Evolutionary conservation across 805 yeast species (phyloP).

Genomic region (Ogataea degrootiae): DNA sequence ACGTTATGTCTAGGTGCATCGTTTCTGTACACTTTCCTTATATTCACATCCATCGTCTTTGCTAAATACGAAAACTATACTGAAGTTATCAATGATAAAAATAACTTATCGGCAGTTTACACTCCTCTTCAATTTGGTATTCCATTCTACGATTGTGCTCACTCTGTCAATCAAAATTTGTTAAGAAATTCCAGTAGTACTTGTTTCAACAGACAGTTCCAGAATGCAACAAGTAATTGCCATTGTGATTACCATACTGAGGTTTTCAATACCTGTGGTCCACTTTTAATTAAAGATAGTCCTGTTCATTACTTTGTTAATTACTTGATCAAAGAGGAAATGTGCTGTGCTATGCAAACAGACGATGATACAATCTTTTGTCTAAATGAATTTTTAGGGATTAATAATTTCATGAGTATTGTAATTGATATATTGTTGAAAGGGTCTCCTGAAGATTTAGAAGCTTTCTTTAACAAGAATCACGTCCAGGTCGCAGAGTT

Average conservation of each 20-base stretch:
- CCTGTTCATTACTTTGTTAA: slow-evolving; percentile 9
- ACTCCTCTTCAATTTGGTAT: slow-evolving; percentile 10
- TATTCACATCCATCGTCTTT: too few species aligned
- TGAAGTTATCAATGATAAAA: background rate
- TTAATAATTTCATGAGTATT: background rate
- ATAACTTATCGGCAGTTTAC: slow-evolving; percentile 9
- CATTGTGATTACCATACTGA: slow-evolving; percentile 8
- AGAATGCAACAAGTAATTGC: background rate
- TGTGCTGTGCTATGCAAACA: slow-evolving; percentile 5
- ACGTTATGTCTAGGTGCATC: too few species aligned
- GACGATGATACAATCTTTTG: background rate
- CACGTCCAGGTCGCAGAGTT: background rate
- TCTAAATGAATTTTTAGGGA: background rate
- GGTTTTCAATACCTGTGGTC: slow-evolving; percentile 12
- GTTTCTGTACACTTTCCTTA: too few species aligned
- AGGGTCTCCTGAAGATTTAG: slow-evolving; percentile 5
- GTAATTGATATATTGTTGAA: slow-evolving; percentile 1
- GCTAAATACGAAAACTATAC: background rate
- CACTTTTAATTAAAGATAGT: slow-evolving; percentile 2
- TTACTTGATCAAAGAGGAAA: slow-evolving; percentile 8
- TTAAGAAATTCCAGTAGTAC: background rate
- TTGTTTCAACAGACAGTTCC: background rate
- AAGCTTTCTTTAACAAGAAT: slow-evolving; percentile 1
- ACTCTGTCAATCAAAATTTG: background rate
- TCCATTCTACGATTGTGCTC: slow-evolving; percentile 12